Percentiles rank a stretch among this genome's conserved stretches.
These are phyloP conservation scores for Candida mattraensis DNA, from an alignment of 805 yeast genomes.

Conservation along the genomic window DNA sequence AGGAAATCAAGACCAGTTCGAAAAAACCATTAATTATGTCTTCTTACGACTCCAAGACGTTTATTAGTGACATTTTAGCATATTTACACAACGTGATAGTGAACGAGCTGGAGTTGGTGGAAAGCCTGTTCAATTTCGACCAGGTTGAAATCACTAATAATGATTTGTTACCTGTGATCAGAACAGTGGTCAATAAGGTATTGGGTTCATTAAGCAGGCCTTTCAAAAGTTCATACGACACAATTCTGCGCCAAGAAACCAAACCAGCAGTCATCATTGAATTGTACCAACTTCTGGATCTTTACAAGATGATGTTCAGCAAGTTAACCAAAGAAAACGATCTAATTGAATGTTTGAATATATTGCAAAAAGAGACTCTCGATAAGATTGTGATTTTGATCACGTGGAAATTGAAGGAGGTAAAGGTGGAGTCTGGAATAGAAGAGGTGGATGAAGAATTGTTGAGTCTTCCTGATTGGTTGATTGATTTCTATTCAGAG, in stretches of 20 bases:
- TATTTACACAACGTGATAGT: constrained; percentile 83
- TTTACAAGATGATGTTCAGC: constrained; percentile 70
- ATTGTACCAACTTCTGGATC: constrained; percentile 59
- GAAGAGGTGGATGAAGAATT: constrained; percentile 50
- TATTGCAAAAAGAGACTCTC: constrained; percentile 35
- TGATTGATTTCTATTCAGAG: constrained; percentile 61
- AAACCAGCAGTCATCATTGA: constrained; percentile 55
- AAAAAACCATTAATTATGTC: constrained; percentile 55
- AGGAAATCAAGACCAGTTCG: constrained; percentile 18
- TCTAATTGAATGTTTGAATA: constrained; percentile 27
- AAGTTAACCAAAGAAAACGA: constrained; percentile 37
- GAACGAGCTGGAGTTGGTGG: constrained; percentile 78
- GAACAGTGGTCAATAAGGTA: constrained; percentile 46
- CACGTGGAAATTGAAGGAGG: constrained; percentile 36
- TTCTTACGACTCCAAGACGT: constrained; percentile 79
- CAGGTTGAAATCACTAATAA: constrained; percentile 23
- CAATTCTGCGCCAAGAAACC: constrained; percentile 63
- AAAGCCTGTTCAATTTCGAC: constrained; percentile 53
- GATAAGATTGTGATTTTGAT: constrained; percentile 42
- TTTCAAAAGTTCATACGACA: constrained; percentile 63
- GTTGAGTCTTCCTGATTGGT: constrained; percentile 78
- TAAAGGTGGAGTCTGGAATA: constrained; percentile 32
- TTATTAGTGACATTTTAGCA: constrained; percentile 84
- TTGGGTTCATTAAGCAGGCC: constrained; percentile 59
- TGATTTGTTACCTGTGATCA: constrained; percentile 26